Percentiles rank a stretch among this genome's conserved stretches.
phyloP scores from a whole-genome alignment of 2,329 filamentous ascomycete species.

The Grosmannia penicillata region DNA sequence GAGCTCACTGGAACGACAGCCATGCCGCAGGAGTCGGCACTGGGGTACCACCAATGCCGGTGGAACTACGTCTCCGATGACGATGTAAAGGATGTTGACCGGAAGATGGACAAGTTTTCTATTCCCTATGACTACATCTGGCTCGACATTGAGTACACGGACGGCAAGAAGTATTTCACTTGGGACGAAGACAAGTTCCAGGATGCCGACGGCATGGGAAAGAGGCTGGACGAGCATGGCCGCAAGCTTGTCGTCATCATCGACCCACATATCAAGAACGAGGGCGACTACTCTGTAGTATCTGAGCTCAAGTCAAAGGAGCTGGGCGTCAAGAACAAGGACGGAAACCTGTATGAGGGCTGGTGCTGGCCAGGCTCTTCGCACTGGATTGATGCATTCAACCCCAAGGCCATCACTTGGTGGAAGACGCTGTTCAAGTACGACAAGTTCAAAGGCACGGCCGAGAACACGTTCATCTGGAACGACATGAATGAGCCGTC shows the following conservation, averaged over 20 bases:
- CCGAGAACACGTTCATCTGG: constrained; percentile 85
- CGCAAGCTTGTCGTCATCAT: constrained; percentile 90
- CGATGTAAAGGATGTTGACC: constrained; percentile 91
- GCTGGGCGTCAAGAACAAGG: constrained; percentile 78
- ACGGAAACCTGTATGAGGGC: constrained; percentile 76
- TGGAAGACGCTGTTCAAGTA: constrained; percentile 85
- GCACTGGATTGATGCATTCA: constrained; percentile 93
- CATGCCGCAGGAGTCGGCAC: constrained; percentile 80
- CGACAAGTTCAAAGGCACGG: constrained; percentile 70
- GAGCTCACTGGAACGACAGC: constrained; percentile 86
- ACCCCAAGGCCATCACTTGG: constrained; percentile 80
- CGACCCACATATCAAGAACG: constrained; percentile 95
- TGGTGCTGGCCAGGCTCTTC: constrained; percentile 99
- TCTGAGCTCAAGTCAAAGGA: constrained; percentile 74
- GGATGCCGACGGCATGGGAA: constrained; percentile 73
- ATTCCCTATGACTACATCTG: constrained; percentile 99
- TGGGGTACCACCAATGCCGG: constrained; percentile 92
- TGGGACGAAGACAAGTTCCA: constrained; percentile 85
- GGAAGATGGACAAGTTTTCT: constrained; percentile 86
- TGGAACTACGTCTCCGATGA: constrained; percentile 99
- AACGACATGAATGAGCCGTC: constrained; percentile 99
- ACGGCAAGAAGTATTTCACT: constrained; percentile 96
- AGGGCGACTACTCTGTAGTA: constrained; percentile 59
- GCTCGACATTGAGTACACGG: constrained; percentile 96
- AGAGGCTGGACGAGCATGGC: constrained; percentile 72